Conservation (phyloP, 257 asterid species). For the Plantago major region DNA sequence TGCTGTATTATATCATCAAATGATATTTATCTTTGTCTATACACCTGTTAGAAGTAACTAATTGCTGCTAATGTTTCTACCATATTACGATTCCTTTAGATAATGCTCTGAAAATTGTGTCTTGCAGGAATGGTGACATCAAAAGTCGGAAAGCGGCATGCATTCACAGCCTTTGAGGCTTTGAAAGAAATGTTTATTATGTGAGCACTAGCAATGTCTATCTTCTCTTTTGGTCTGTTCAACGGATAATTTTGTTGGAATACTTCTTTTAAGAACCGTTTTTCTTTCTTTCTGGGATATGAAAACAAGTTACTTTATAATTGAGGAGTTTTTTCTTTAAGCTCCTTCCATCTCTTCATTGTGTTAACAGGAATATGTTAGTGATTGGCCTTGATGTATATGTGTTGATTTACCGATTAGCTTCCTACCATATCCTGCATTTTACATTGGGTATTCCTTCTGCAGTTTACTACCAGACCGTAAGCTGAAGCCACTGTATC, state of each 20-base stretch:
- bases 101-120: conserved; percentile 22
- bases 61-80: background rate
- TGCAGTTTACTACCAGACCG: conserved; percentile 84
- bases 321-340: background rate
- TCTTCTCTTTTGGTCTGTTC: conserved; percentile 10
- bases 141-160: conserved; percentile 93
- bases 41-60: background rate
- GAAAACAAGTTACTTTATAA: no score
- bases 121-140: conserved; percentile 92
- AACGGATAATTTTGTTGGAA: background rate
- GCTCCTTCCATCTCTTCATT: background rate
- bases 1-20: no score
- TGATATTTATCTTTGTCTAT: no score
- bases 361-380: no score
- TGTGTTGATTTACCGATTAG: no score
- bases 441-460: background rate
- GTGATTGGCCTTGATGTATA: no score
- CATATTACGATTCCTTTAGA: conserved; percentile 9
- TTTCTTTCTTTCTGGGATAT: background rate
- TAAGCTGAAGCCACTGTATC: conserved; percentile 73
- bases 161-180: conserved; percentile 84
- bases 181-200: conserved; percentile 79
- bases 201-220: conserved; percentile 32
- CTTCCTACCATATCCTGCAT: no score
- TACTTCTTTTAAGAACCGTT: background rate